phyloP scores from a whole-genome alignment of 108 stramenopile species.

The Nitzschia putrida region DNA sequence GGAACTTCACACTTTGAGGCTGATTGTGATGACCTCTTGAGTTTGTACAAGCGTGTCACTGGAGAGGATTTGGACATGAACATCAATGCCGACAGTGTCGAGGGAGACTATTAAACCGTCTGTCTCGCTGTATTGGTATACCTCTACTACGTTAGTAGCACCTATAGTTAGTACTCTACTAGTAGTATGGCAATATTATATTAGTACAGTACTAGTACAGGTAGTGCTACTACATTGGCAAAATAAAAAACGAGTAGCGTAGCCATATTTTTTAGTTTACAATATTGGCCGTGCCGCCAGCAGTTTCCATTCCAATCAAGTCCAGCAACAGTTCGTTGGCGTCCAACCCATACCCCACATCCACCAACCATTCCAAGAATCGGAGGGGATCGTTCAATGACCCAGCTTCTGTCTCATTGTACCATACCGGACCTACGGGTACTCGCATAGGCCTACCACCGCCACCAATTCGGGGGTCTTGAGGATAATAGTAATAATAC shows the following conservation, averaged over 20 bases:
- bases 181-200: too few species aligned
- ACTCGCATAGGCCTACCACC: not conserved
- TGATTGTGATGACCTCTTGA: constrained; percentile 87
- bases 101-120: constrained; percentile 74
- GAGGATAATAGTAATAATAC: constrained; percentile 1
- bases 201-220: too few species aligned
- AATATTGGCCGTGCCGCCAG: too few species aligned
- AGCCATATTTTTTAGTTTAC: too few species aligned
- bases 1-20: constrained; percentile 99
- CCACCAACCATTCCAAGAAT: constrained; percentile 34
- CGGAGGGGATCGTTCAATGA: constrained; percentile 33
- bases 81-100: constrained; percentile 86
- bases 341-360: constrained; percentile 22
- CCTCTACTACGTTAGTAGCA: too few species aligned
- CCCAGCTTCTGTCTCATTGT: constrained; percentile 12
- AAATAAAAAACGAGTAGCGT: too few species aligned
- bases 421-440: constrained; percentile 5
- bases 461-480: not conserved
- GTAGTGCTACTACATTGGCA: too few species aligned
- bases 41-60: constrained; percentile 94
- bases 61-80: constrained; percentile 95
- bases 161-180: too few species aligned
- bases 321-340: constrained; percentile 14
- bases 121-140: too few species aligned
- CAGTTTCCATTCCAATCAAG: not conserved